phyloP scores from a whole-genome alignment of 176 grass and related monocot species.

The Oryza coarctata region DNA sequence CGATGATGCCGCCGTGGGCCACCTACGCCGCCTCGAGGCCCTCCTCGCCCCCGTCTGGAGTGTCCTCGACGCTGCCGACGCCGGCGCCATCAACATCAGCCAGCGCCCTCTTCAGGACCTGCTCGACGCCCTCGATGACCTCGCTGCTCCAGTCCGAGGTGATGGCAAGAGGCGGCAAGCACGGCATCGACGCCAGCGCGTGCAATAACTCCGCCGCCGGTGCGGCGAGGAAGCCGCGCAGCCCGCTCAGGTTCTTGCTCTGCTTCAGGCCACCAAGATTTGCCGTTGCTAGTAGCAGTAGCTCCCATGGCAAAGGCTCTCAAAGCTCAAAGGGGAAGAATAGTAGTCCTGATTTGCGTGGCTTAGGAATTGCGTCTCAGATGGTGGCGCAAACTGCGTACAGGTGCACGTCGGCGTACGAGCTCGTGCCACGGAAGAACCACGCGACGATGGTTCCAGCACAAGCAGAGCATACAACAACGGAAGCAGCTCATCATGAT shows the following conservation, averaged over 20 bases:
- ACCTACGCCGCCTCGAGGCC: slow-evolving; percentile 48
- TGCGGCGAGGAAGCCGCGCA: slow-evolving; percentile 26
- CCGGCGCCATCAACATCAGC: slow-evolving; percentile 33
- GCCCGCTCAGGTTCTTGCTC: slow-evolving; percentile 38
- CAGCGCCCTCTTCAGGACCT: slow-evolving; percentile 31
- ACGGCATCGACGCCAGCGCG: no score
- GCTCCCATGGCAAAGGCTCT: neutral
- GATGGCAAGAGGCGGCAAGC: neutral
- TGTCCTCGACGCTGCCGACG: slow-evolving; percentile 44
- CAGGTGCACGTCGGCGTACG: slow-evolving; percentile 42
- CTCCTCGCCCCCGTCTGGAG: slow-evolving; percentile 37
- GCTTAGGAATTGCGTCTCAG: slow-evolving; percentile 7
- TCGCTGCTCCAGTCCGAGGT: neutral
- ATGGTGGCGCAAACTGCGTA: slow-evolving; percentile 35
- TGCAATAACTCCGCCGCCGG: neutral
- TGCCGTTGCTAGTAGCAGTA: neutral
- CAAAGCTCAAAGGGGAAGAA: neutral
- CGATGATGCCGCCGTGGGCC: slow-evolving; percentile 15
- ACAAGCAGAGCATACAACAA: neutral
- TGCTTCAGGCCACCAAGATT: slow-evolving; percentile 42
- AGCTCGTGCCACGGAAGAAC: slow-evolving; percentile 27
- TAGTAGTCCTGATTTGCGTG: neutral
- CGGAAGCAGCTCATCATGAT: no score
- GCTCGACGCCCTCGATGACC: slow-evolving; percentile 39
- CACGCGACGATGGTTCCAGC: slow-evolving; percentile 17